phyloP scores from a whole-genome alignment of 768 basidiomycete species.

The Tricholoma saponaceum region DNA sequence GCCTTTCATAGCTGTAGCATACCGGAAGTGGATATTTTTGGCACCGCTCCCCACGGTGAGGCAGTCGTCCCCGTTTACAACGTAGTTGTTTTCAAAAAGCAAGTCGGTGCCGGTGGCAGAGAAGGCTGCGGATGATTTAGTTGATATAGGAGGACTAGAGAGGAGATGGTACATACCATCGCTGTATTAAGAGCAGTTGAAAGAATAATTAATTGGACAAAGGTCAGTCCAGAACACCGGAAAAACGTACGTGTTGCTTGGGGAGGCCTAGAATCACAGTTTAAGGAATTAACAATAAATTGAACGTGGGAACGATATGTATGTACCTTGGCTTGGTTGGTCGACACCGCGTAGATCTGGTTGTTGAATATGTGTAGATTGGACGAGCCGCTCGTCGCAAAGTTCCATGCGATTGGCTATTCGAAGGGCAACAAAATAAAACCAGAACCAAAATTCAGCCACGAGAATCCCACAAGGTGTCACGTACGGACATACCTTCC shows the following conservation, averaged over 20 bases:
- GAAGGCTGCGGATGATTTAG: constrained; percentile 30
- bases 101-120: constrained; percentile 53
- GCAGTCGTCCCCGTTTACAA: constrained; percentile 62
- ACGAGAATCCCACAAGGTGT: background rate
- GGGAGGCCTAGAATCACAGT: constrained; percentile 38
- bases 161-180: constrained; percentile 27
- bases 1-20: background rate
- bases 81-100: constrained; percentile 53
- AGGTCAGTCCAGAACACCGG: background rate
- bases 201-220: background rate
- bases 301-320: background rate
- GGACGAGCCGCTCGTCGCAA: constrained; percentile 43
- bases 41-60: constrained; percentile 54
- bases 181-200: constrained; percentile 14
- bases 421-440: background rate
- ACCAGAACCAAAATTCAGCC: background rate
- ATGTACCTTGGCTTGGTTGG: constrained; percentile 27
- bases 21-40: constrained; percentile 50
- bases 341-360: constrained; percentile 48
- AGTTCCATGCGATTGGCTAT: constrained; percentile 58
- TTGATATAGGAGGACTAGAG: background rate
- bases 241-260: constrained; percentile 53
- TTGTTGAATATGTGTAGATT: constrained; percentile 54
- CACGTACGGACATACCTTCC: constrained; percentile 32
- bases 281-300: background rate